Conservation (phyloP, 306 rosid species). For the Malus domestica region DNA sequence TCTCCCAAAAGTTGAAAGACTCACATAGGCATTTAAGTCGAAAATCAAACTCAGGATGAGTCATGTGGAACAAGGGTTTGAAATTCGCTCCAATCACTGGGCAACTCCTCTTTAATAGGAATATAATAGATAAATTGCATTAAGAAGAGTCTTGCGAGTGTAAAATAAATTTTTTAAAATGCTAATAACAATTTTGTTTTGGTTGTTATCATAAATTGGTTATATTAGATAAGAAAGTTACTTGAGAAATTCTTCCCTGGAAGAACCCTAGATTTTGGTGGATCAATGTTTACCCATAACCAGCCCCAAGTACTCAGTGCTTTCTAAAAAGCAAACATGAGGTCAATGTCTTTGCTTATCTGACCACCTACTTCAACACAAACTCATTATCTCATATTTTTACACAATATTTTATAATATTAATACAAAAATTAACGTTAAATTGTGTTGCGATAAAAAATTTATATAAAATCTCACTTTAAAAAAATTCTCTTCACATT, state of each 20-base stretch:
- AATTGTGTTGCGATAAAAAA: fast-evolving
- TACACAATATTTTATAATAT: too few relatives aligned
- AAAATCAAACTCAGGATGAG: too few relatives aligned
- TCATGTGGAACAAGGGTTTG: too few relatives aligned
- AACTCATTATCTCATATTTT: too few relatives aligned
- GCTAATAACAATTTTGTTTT: background rate
- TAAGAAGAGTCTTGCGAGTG: background rate
- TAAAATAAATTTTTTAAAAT: too few relatives aligned
- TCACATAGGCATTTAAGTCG: too few relatives aligned
- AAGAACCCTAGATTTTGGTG: slow-evolving; percentile 51
- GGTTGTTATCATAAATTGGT: background rate
- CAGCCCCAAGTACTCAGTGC: slow-evolving; percentile 73
- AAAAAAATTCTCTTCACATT: too few relatives aligned
- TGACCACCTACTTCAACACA: slow-evolving; percentile 32
- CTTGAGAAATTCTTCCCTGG: slow-evolving; percentile 83
- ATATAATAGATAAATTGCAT: background rate
- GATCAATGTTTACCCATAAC: slow-evolving; percentile 64
- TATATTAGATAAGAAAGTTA: slow-evolving; percentile 17
- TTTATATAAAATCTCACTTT: too few relatives aligned
- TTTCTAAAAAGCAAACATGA: slow-evolving; percentile 71
- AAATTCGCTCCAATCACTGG: too few relatives aligned
- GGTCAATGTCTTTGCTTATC: slow-evolving; percentile 56
- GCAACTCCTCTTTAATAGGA: too few relatives aligned
- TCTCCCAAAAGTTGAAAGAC: too few relatives aligned
- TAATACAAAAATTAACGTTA: too few relatives aligned